Base-by-base conservation (phyloP, 192 early-diverging fungal genomes). In the Chytriomyces sp. region DNA sequence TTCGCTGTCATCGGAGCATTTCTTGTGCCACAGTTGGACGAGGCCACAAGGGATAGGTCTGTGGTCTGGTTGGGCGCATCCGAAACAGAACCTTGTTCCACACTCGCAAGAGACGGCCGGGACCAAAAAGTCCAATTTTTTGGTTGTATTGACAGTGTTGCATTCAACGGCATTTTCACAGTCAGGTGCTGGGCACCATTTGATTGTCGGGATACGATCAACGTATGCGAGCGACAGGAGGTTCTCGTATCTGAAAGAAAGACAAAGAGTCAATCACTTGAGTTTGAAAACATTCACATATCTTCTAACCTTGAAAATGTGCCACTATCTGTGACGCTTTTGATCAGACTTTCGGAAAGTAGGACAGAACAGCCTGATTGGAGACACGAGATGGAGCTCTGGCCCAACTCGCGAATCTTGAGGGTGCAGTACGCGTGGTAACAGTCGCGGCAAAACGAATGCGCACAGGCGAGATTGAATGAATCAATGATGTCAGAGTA, bases 1-100 rank as follows among this genome's bases (percentile, higher is more conserved):
- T 82, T 98, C 96, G 6, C 94, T 96, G 79, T 99, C 98, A 83
- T 99, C 97, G 67, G 87, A 91, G 82, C 96, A 97, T 80, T 98
- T 98, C 81, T 94, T 92, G 45, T 95, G 66, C 97, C 95, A 97
- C 78, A 82, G 85, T 62, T 87, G 87, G 48, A 94, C 94, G 57
- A 98, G 84, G 5, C 50, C 68, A 85, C 98, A 99, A 24, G 93
- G 91, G 67, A 89, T 91, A 8, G 98, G 98, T 73, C 90, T 85
- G 73, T 99, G 98, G 79, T 92, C 92, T 10, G 89, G 83, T 26
- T 90, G 75, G 43, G 90, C 88, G 82, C 98, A 99, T 6, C 94
- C 93, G 85, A 98, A 98, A 82, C 98, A 99, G 74, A 98, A 98
- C 9, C 73, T 76, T 68, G 89, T 80, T 44, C 90, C 90, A 81